Evolutionary conservation across 2,329 filamentous ascomycete species (phyloP), one percentile per base, ranked within the genome.

Genomic region (Metarhizium robertsii): DNA sequence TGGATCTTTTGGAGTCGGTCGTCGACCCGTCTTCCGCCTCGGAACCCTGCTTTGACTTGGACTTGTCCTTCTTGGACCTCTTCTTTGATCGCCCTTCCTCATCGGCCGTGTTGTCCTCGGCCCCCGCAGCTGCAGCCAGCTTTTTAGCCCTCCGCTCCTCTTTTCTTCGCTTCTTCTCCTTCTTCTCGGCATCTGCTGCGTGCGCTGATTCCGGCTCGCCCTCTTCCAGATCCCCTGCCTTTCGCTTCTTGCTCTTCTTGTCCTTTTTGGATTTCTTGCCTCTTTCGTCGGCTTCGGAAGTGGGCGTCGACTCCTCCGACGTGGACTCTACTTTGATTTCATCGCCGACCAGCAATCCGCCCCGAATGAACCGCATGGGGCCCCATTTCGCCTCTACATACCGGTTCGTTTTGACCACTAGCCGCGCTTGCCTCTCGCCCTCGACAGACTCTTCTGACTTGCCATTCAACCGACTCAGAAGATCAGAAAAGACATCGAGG

Each of bases 401-500:
- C 49, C 85, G 75, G 59, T 83, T 84, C 64, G 89, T 79, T 74
- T 88, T 87, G 46, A 87, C 73, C 64, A 89, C 84, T 55, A 88
- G 80, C 61, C 85, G 78, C 50, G 79, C 79, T 64, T 83, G 79
- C 67, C 85, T 81, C 63, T 94, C 87, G 64, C 84, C 80, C 69
- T 87, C 80, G 40, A 94, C 74, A 51, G 84, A 80, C n/a, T 75
- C 81, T 51, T 92, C 86, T 25, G 81, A 85, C 70, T 90, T 94
- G 52, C 92, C 94, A 70, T 99, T 99, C 56, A 99, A 73, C 54
- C 94, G 79, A 25, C 92, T 92, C 20, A 99, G 75, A 4, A 99
- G 75, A 60, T 90, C 89, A 66, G 92, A 89, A 62, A 97, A 90
- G 18, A 86, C 87, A 66, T 92, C 88, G 42, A 97, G 78, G 0